Evolutionary conservation across 2,329 filamentous ascomycete genomes (phyloP).

Genomic region (Aurifilum marmelostoma): DNA sequence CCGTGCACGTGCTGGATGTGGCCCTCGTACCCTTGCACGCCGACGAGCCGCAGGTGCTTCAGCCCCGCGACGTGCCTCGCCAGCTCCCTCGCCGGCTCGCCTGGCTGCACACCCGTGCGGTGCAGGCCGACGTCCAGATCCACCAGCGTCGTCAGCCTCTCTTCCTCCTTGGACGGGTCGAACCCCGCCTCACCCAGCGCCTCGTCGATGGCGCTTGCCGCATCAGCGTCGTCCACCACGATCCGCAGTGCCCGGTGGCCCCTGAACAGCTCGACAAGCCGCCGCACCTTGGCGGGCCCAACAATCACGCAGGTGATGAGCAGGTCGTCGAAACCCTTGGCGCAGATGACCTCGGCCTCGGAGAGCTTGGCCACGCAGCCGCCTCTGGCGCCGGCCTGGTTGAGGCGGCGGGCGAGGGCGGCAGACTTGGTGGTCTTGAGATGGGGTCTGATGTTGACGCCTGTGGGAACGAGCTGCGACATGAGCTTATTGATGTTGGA

Average conservation of each 20-base stretch:
- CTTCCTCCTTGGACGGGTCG: conserved; percentile 26
- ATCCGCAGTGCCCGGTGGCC: conserved; percentile 45
- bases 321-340: conserved; percentile 50
- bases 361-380: conserved; percentile 56
- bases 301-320: conserved; percentile 57
- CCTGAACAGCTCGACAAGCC: conserved; percentile 49
- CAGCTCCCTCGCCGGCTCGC: conserved; percentile 44
- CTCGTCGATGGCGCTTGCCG: conserved; percentile 49
- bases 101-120: conserved; percentile 51
- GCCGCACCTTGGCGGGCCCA: conserved; percentile 48
- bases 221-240: conserved; percentile 51
- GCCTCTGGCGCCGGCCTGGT: conserved; percentile 51
- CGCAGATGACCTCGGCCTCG: conserved; percentile 48
- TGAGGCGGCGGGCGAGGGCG: conserved; percentile 47
- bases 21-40: conserved; percentile 57
- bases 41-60: conserved; percentile 47
- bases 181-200: conserved; percentile 43
- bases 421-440: conserved; percentile 58
- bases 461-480: conserved; percentile 48
- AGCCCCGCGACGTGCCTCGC: conserved; percentile 43
- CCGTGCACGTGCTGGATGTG: conserved; percentile 56
- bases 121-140: conserved; percentile 56
- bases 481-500: conserved; percentile 53
- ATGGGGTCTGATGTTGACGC: conserved; percentile 51
- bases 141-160: conserved; percentile 46